Percentiles rank a stretch among this genome's conserved stretches.
Evolutionary conservation across 441 rosid species (phyloP).

Genomic region (Gossypium lobatum): DNA sequence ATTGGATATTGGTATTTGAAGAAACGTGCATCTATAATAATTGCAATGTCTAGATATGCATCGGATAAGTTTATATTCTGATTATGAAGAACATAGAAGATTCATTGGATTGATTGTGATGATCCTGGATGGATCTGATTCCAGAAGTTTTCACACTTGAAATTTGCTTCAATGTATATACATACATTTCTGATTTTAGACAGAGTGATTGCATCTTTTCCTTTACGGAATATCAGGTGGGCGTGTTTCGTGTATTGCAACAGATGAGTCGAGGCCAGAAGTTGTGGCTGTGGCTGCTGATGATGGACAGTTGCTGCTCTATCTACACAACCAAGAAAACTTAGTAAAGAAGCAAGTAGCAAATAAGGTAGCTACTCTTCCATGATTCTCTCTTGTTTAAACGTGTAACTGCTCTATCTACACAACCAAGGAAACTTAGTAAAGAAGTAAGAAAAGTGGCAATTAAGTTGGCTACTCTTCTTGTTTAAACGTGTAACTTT

Average conservation of each 20-base stretch:
- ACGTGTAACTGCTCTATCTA: not conserved
- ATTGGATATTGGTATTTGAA: not conserved
- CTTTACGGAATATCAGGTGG: conserved; percentile 35
- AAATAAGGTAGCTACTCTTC: not conserved
- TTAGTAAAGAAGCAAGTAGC: not conserved
- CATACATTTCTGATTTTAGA: not conserved
- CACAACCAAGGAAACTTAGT: not conserved
- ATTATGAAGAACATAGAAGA: not conserved
- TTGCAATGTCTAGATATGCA: not conserved
- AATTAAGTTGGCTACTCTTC: not conserved
- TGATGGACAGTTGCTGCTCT: conserved; percentile 63
- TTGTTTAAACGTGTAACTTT: not conserved
- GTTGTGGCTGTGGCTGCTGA: conserved; percentile 47
- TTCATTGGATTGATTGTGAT: not conserved
- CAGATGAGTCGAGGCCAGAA: conserved; percentile 48
- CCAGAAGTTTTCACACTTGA: not conserved
- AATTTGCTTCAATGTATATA: not conserved
- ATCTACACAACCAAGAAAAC: conserved; percentile 22
- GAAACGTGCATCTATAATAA: not conserved
- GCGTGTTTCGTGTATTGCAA: conserved; percentile 56
- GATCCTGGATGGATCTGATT: not conserved
- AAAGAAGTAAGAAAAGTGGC: not conserved
- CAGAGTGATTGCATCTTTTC: not conserved
- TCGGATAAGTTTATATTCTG: not conserved
- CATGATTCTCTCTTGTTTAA: not conserved